phyloP scores from a whole-genome alignment of 2,329 filamentous ascomycete genomes.

The Cytospora chrysosperma region DNA sequence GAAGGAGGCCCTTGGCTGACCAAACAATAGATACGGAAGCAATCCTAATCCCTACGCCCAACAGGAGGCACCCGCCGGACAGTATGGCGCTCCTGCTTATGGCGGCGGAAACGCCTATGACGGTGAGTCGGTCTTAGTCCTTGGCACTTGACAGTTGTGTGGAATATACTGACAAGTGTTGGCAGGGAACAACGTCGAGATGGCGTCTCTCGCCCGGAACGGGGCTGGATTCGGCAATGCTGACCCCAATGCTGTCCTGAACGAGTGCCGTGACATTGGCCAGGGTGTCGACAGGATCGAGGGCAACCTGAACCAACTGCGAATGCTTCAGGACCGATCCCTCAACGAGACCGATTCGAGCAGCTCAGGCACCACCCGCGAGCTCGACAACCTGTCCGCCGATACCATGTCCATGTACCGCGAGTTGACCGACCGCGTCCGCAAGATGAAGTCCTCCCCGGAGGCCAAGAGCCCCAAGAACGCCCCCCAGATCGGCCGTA shows the following conservation, averaged over 20 bases:
- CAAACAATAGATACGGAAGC: slow-evolving; percentile 50
- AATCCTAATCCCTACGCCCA: slow-evolving; percentile 60
- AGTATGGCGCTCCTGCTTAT: slow-evolving; percentile 35
- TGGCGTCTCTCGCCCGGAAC: slow-evolving; percentile 62
- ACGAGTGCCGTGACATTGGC: slow-evolving; percentile 81
- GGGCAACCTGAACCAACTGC: slow-evolving; percentile 68
- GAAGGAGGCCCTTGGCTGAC: slow-evolving; percentile 32
- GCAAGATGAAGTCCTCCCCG: slow-evolving; percentile 76
- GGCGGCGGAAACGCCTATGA: slow-evolving; percentile 6
- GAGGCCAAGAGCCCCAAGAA: slow-evolving; percentile 74
- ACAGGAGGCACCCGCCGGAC: slow-evolving; percentile 38
- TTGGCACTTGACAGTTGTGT: neutral
- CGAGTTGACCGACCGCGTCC: slow-evolving; percentile 74
- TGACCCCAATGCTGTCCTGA: slow-evolving; percentile 76
- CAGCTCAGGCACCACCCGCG: slow-evolving; percentile 62
- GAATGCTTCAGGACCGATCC: slow-evolving; percentile 67
- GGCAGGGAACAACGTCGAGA: slow-evolving; percentile 59
- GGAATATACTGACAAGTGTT: neutral
- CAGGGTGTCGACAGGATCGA: slow-evolving; percentile 74
- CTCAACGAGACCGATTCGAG: slow-evolving; percentile 73
- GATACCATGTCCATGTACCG: slow-evolving; percentile 85
- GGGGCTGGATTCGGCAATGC: slow-evolving; percentile 45
- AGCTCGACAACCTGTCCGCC: slow-evolving; percentile 70
- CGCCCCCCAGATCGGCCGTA: slow-evolving; percentile 74
- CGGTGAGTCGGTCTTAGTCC: neutral